Percentiles rank a stretch among this genome's conserved stretches.
These are phyloP conservation scores for Collybiopsis luxurians DNA, from an alignment of 768 basidiomycete species.

Conservation along the genomic window DNA sequence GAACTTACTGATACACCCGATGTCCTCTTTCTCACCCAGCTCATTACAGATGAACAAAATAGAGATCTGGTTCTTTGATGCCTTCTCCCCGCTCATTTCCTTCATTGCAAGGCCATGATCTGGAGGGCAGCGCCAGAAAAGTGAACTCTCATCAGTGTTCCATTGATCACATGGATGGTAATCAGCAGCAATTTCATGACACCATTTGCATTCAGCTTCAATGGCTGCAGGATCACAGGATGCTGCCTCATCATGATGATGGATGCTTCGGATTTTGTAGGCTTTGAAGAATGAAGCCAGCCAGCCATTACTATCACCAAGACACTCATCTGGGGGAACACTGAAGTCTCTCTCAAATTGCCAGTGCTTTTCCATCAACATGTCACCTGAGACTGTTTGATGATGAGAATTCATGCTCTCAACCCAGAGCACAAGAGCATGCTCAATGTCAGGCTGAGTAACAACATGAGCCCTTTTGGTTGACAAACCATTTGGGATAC, in stretches of 20 bases:
- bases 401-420: not conserved
- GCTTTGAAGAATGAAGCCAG: no score
- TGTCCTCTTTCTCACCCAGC: not conserved
- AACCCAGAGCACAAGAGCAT: slow-evolving; percentile 28
- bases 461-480: slow-evolving; percentile 27
- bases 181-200: not conserved
- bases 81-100: slow-evolving; percentile 18
- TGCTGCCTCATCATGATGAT: no score
- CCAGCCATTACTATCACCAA: no score
- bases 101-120: slow-evolving; percentile 17
- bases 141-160: not conserved
- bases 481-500: slow-evolving; percentile 23
- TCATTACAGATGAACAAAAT: slow-evolving; percentile 3
- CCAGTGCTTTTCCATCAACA: no score
- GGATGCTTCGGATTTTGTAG: no score
- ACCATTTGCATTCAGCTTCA: no score
- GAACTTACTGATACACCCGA: slow-evolving; percentile 27
- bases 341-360: no score
- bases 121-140: slow-evolving; percentile 6
- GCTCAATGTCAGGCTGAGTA: slow-evolving; percentile 31
- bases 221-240: no score
- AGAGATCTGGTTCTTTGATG: slow-evolving; percentile 14
- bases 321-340: no score
- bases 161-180: not conserved
- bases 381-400: no score